These are phyloP conservation scores for Sphagnum fallax DNA, from an alignment of 228 moss, liverwort and hornwort species.

Conservation along the genomic window DNA sequence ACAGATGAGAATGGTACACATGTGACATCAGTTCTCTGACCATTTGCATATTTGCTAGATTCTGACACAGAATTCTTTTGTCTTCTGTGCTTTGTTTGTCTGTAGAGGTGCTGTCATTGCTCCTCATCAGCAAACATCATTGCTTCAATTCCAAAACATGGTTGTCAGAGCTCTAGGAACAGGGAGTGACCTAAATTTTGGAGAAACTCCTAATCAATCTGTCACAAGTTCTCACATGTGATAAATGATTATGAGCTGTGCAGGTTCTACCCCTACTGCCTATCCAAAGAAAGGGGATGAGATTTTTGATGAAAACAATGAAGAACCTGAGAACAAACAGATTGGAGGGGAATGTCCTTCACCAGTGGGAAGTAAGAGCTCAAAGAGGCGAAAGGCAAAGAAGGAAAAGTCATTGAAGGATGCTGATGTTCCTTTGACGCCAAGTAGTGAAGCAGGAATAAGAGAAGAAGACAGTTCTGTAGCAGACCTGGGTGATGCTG, in stretches of 20 bases:
- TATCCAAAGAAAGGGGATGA: slow-evolving; percentile 17
- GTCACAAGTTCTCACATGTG: too few species aligned
- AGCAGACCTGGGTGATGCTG: slow-evolving; percentile 34
- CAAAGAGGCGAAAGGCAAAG: slow-evolving; percentile 53
- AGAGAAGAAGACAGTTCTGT: slow-evolving; percentile 22
- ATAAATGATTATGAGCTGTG: not conserved
- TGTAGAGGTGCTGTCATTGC: not conserved
- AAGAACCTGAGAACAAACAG: slow-evolving; percentile 23
- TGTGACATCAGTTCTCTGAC: too few species aligned
- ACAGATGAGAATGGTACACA: slow-evolving; percentile 47
- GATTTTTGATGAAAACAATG: slow-evolving; percentile 14
- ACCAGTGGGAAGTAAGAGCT: slow-evolving; percentile 50
- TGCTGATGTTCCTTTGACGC: slow-evolving; percentile 31
- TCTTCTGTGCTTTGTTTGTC: not conserved
- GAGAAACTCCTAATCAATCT: too few species aligned
- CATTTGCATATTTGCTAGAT: too few species aligned
- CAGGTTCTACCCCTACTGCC: not conserved
- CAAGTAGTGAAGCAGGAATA: slow-evolving; percentile 28
- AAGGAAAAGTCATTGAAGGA: slow-evolving; percentile 62
- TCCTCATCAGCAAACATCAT: too few species aligned
- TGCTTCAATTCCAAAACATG: too few species aligned
- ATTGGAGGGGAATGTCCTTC: slow-evolving; percentile 14
- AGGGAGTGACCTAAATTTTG: too few species aligned
- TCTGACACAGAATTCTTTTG: not conserved
- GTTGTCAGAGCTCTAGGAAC: too few species aligned